A percentile compares a stretch with the other conserved stretches of the same genome.
Conservation (phyloP, 1,284 basidiomycete genomes). For the Pseudozyma tsukubaensis region DNA sequence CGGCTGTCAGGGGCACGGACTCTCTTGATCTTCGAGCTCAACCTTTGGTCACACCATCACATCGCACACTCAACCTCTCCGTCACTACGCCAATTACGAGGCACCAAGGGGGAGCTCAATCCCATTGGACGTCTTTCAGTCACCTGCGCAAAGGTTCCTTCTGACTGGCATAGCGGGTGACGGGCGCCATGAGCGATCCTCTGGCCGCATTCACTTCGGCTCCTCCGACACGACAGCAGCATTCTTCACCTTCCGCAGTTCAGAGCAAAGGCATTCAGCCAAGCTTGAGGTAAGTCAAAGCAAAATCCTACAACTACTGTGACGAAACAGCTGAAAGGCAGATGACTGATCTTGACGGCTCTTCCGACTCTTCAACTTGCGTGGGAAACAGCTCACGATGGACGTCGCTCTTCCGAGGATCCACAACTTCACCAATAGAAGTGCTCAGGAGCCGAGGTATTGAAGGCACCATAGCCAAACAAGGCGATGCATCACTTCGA, state of each 20-base stretch:
- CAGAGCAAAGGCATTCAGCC: conserved; percentile 2
- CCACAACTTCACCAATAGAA: conserved; percentile 15
- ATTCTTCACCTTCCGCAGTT: neutral
- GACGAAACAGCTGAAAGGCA: neutral
- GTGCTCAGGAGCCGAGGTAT: conserved; percentile 22
- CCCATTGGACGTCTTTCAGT: neutral
- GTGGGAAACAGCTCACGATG: conserved; percentile 10
- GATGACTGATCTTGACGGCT: neutral
- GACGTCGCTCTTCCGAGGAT: conserved; percentile 17
- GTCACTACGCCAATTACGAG: neutral
- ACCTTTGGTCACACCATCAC: neutral
- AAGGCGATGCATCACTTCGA: conserved; percentile 29
- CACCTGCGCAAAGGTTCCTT: no score
- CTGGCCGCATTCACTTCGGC: conserved; percentile 27
- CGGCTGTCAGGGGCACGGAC: conserved; percentile 16
- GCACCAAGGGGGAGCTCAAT: neutral
- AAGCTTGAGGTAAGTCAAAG: conserved; percentile 9
- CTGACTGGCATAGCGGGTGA: no score
- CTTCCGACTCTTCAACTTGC: neutral
- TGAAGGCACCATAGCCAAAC: conserved; percentile 20
- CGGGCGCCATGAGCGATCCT: conserved; percentile 29
- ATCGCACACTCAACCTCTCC: neutral
- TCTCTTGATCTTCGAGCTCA: neutral
- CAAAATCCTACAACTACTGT: neutral
- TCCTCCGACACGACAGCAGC: conserved; percentile 4